Evolutionary conservation across 1,139 yeast species (phyloP), one percentile per base, ranked within the genome.

Genomic region (Kluyveromyces marxianus): DNA sequence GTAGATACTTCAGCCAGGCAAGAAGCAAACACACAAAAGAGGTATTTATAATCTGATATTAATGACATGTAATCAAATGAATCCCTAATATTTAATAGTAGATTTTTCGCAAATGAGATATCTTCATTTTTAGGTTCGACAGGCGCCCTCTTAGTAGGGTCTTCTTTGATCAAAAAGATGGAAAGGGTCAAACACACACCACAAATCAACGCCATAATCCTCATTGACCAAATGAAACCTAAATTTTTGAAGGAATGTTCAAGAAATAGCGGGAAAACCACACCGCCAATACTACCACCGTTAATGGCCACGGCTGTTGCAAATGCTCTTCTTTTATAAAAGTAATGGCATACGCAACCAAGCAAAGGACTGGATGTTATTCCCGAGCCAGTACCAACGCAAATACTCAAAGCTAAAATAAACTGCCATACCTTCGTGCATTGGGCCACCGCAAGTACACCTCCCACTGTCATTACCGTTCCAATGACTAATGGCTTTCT

Each of bases 241-340:
- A 76, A 63, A 31, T 41, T 41, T 5, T 40, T 37, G 55, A 77
- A 79, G 43, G 81, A 65, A 35, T 68, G 63, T 54, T 81, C 72
- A 47, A 82, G 69, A 74, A 80, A 70, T 31, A 81, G 61, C 1
- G 88, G 83, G 58, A 79, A 77, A 1, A 79, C 66, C 29, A 79
- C 73, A 41, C 86, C 86, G 21, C 90, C 90, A 4, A 81, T 60
- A 30, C 81, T 72, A 0, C 88, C 88, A n/a, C 88, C 87, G 54
- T 75, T 74, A 4, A 83, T 76, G 0, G 83, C 83, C 3, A 79
- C 59, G 1, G 85, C 79, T 39, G 78, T 59, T 3, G 86, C 87
- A 49, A 75, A 62, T 2, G 82, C 89, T 47, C 86, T 65, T 49
- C 70, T 73, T 41, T 59, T 68, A 54, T 71, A 67, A 54, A 79